phyloP scores from a whole-genome alignment of 352 stramenopile genomes.

The Blastocystis sp. region DNA sequence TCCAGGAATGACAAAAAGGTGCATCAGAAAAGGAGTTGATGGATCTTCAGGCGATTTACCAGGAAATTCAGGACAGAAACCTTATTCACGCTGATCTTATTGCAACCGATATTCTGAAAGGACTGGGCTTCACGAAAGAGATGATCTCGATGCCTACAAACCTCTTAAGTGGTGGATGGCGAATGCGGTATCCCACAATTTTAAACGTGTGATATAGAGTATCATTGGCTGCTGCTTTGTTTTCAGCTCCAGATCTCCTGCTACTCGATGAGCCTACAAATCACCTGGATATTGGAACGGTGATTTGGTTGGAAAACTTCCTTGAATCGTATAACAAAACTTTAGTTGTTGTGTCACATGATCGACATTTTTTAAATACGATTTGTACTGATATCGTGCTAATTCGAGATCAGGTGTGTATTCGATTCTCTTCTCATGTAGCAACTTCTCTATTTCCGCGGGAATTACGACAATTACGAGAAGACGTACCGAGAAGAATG shows the following conservation, averaged over 20 bases:
- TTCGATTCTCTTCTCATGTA: background rate
- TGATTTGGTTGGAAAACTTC: conserved; percentile 92
- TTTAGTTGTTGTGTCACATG: conserved; percentile 94
- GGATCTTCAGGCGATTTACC: conserved; percentile 13
- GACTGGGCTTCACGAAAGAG: conserved; percentile 82
- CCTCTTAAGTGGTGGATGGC: conserved; percentile 83
- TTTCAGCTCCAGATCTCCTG: conserved; percentile 89
- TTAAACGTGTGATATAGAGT: conserved; percentile 68
- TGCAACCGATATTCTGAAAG: conserved; percentile 71
- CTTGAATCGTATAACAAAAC: conserved; percentile 87
- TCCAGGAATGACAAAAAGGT: background rate
- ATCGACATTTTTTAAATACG: conserved; percentile 97
- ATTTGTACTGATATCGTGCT: conserved; percentile 93
- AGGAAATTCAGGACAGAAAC: background rate
- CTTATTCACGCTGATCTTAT: background rate
- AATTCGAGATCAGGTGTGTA: conserved; percentile 78
- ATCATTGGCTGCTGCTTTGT: conserved; percentile 83
- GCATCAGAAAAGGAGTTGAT: background rate
- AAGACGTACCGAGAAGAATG: conserved; percentile 84
- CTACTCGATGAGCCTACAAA: conserved; percentile 62
- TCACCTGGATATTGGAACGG: conserved; percentile 72
- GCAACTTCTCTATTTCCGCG: conserved; percentile 88
- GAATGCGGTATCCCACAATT: conserved; percentile 68
- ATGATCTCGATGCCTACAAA: conserved; percentile 79
- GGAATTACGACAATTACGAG: conserved; percentile 93